phyloP scores from a whole-genome alignment of 495 filamentous ascomycete species.

The Penicillium steckii region DNA sequence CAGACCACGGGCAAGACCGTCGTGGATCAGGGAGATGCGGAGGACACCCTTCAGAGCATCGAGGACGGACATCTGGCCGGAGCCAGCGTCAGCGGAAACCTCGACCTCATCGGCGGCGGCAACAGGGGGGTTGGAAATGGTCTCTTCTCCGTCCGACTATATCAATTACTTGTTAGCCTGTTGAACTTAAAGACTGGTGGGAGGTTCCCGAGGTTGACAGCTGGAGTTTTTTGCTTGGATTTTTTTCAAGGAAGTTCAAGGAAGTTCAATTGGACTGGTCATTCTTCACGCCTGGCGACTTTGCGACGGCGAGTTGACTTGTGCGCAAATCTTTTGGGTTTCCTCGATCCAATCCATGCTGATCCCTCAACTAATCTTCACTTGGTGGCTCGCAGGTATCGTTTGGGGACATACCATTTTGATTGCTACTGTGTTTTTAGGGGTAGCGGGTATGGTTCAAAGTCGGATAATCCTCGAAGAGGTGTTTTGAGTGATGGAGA shows the following conservation, averaged over 20 bases:
- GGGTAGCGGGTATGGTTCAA: slow-evolving; percentile 30
- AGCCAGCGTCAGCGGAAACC: slow-evolving; percentile 77
- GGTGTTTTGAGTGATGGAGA: slow-evolving; percentile 30
- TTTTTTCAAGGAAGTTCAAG: neutral
- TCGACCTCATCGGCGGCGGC: slow-evolving; percentile 86
- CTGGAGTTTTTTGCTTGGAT: neutral
- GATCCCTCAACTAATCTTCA: slow-evolving; percentile 9
- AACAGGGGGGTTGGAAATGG: slow-evolving; percentile 65
- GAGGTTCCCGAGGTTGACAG: neutral
- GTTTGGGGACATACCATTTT: slow-evolving; percentile 42
- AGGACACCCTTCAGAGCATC: slow-evolving; percentile 96
- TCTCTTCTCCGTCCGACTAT: slow-evolving; percentile 87
- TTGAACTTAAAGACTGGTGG: neutral
- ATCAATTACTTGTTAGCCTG: neutral
- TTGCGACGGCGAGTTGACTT: neutral
- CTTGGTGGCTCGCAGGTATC: neutral
- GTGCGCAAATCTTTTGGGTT: neutral
- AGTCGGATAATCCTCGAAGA: slow-evolving; percentile 69
- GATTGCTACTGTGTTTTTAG: slow-evolving; percentile 23
- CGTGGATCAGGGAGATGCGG: slow-evolving; percentile 98
- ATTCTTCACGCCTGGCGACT: neutral
- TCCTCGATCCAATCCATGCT: slow-evolving; percentile 7
- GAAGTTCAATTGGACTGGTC: neutral
- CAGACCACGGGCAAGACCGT: slow-evolving; percentile 96
- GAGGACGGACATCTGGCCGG: slow-evolving; percentile 94